These are phyloP conservation scores for Chaetothyriales sp. DNA, from an alignment of 2,329 filamentous ascomycete genomes.

Conservation along the genomic window DNA sequence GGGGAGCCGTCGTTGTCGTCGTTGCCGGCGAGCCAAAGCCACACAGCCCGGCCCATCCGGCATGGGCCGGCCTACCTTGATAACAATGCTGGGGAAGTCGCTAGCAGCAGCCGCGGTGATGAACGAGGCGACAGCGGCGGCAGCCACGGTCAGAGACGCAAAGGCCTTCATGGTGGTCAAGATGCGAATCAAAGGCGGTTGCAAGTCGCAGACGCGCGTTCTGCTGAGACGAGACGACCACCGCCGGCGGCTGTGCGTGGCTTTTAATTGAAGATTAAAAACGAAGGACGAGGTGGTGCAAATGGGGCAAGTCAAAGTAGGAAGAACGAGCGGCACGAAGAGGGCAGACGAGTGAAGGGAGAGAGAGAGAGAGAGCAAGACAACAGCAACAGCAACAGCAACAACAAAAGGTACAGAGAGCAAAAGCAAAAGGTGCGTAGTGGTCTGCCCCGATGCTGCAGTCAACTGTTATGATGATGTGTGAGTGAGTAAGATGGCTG, in stretches of 20 bases:
- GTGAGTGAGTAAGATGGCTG: background rate
- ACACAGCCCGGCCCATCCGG: background rate
- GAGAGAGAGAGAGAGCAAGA: too few relatives aligned
- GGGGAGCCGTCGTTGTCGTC: too few relatives aligned
- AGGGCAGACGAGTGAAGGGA: slow-evolving; percentile 1
- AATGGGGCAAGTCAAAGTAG: slow-evolving; percentile 3
- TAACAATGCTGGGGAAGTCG: slow-evolving; percentile 42
- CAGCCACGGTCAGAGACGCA: slow-evolving; percentile 8
- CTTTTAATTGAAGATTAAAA: background rate
- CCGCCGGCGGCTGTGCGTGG: too few relatives aligned
- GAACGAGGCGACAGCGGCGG: slow-evolving; percentile 18
- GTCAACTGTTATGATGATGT: background rate
- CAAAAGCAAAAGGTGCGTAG: background rate
- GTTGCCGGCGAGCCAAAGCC: background rate
- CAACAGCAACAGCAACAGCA: too few relatives aligned
- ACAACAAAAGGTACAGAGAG: background rate
- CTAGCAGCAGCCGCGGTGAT: slow-evolving; percentile 10
- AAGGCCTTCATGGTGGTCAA: slow-evolving; percentile 18
- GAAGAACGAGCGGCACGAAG: slow-evolving; percentile 1
- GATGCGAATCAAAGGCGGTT: slow-evolving; percentile 3
- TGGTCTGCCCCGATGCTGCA: background rate
- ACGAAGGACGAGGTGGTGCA: background rate
- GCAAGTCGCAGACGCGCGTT: background rate
- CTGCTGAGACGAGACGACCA: background rate
- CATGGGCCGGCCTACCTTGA: slow-evolving; percentile 43